Evolutionary conservation across 805 yeast species (phyloP), one percentile per base, ranked within the genome.

Genomic region (Zygosaccharomyces bailii): DNA sequence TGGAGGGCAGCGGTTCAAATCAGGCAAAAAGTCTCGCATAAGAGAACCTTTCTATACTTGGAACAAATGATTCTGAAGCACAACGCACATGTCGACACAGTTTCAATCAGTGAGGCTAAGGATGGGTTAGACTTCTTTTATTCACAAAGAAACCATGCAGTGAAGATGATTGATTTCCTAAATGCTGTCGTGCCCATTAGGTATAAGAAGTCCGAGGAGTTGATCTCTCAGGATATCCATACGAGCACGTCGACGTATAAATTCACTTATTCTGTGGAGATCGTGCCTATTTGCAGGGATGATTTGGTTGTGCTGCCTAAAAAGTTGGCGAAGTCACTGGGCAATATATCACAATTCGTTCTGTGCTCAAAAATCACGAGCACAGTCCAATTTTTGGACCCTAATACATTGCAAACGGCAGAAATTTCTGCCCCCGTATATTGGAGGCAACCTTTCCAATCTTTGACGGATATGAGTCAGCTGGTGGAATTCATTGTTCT

Each of bases 1-100:
- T 93, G 99, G 99, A 84, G 93, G 68, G 97, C 99, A 24, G 80
- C 91, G 21, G 96, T 95, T 29, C 99, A 93, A 72, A 85, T 95
- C 57, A 84, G 99, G 71, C 99, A 93, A 69, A 93, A 95, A 65
- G 99, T 93, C 29, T 80, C 87, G 13, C 99, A 93, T 68, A 93
- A 93, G 71, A 84, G 96, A 75, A 93, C 99, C 6, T 91, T 93
- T 66, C 77, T 91, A 65, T 93, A 87, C 61, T 78, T 93, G 57
- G 99, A 93, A 72, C 99, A 93, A 71, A 75, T 95, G 66, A 93
- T 93, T 57, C 75, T 93, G 68, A 89, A 76, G 64, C 95, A 88
- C 66, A 86, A 84, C 60, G 97, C 97, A 4, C 98, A 93, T 65
- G 80, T 84, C 48, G 95, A 90, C 63, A 91, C 98, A 43, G 84